Base-by-base conservation (phyloP, 441 rosid genomes). In the Eruca vesicaria region DNA sequence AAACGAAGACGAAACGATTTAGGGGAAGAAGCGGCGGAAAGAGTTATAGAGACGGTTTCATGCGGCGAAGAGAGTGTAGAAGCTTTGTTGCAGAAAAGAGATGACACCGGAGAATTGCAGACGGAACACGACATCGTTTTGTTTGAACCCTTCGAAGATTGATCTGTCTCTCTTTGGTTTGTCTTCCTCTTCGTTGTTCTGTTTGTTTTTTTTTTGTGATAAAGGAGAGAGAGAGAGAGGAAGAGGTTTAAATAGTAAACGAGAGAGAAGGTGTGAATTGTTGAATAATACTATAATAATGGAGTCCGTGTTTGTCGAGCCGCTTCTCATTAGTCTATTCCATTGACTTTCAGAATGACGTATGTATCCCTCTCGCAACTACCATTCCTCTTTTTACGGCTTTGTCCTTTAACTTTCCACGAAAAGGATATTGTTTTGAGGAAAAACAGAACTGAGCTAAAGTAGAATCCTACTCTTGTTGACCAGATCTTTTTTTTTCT, bases 41-140 rank as follows among this genome's bases (percentile, higher is more conserved):
- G 80, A 7, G 88, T 41, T 2, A 81, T 73, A 19, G 80, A 71
- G 1, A 84, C 26, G 6, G 86, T 32, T 6, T 91, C 94, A 5
- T 86, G 85, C 0, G 91, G 73, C 1, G 84, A 68, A 57, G 86
- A 66, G 19, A 73, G 63, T 4, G 74, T 29, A 14, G 86, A 70
- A 0, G 85, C 2, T 66, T 82, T 86, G 85, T 71, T 87, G 86
- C 81, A 79, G 83, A 93, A 90, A 63, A 85, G 83, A 63, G 91
- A 83, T 0, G 93, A 82, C 6, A 84, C 92, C 21, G 97, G 95
- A 7, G 98, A 91, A 35, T 75, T 94, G 2, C 91, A 75, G 3
- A 87, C 84, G 0, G 94, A 86, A 58, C 92, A 92, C 59, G 95
- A 84, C 98, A 92, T 92, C 11, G 60, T 10, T 4, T 4, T 2